Conservation (phyloP, 352 stramenopile genomes). For the Phytophthora syringae region DNA sequence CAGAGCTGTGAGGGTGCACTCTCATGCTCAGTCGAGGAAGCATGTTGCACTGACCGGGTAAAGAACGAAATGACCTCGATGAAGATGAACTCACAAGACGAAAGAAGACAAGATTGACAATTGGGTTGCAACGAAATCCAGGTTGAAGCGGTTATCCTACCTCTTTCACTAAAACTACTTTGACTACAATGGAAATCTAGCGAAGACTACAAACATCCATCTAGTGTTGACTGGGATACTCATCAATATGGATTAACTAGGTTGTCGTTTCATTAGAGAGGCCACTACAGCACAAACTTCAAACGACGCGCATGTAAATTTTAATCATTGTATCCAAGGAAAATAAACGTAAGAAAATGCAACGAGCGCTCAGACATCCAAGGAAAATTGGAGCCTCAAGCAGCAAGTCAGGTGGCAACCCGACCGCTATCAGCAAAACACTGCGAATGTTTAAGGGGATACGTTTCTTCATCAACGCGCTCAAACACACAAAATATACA, state of each 20-base stretch:
- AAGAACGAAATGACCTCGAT: constrained; percentile 12
- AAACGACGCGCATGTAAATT: constrained; percentile 85
- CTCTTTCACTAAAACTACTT: no score
- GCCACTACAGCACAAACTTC: constrained; percentile 56
- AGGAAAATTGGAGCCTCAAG: constrained; percentile 76
- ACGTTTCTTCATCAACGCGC: constrained; percentile 43
- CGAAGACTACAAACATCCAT: no score
- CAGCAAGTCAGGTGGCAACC: constrained; percentile 67
- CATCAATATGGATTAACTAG: constrained; percentile 86
- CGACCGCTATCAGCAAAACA: constrained; percentile 79
- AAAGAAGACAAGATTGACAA: constrained; percentile 7
- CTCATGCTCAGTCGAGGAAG: constrained; percentile 22
- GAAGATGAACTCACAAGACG: neutral
- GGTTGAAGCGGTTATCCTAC: constrained; percentile 7
- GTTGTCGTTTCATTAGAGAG: constrained; percentile 80
- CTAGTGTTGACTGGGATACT: constrained; percentile 41
- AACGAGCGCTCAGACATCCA: constrained; percentile 39
- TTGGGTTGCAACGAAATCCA: constrained; percentile 6
- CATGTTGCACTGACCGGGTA: constrained; percentile 14
- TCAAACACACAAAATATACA: constrained; percentile 18
- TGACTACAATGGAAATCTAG: no score
- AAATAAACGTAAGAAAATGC: constrained; percentile 12
- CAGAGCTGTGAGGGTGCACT: constrained; percentile 32
- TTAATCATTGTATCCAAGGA: constrained; percentile 61
- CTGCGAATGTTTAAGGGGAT: constrained; percentile 54